Conservation (phyloP, 2,329 filamentous ascomycete species). For the Pseudocercospora eumusae region DNA sequence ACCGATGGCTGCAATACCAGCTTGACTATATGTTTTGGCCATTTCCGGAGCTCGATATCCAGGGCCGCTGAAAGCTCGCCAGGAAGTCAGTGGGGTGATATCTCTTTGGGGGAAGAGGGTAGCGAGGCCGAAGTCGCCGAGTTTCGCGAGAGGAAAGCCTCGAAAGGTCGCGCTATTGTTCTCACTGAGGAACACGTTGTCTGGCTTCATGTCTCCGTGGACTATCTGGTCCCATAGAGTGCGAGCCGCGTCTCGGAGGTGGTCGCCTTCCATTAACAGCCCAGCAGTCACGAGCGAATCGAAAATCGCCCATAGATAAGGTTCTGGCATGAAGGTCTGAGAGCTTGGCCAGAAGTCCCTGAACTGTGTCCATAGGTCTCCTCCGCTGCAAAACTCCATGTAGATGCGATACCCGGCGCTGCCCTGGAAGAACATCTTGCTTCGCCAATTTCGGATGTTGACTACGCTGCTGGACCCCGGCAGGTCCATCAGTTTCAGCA, state of each 20-base stretch:
- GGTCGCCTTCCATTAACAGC: slow-evolving; percentile 12
- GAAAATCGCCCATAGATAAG: slow-evolving; percentile 15
- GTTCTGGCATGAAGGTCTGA: slow-evolving; percentile 7
- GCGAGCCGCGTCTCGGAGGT: slow-evolving; percentile 4
- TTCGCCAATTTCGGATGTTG: neutral
- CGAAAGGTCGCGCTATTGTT: slow-evolving; percentile 6
- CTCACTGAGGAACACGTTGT: slow-evolving; percentile 11
- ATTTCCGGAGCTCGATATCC: neutral
- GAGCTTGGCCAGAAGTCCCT: neutral
- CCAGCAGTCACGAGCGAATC: slow-evolving; percentile 15
- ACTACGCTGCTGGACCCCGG: neutral
- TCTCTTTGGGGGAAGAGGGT: neutral
- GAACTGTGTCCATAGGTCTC: neutral
- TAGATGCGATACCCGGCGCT: neutral
- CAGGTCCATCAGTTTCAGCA: neutral
- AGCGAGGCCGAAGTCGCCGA: slow-evolving; percentile 15
- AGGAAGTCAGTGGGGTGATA: neutral
- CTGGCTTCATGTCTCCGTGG: slow-evolving; percentile 15
- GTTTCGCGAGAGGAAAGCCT: slow-evolving; percentile 13
- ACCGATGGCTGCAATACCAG: neutral
- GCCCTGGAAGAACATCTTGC: neutral
- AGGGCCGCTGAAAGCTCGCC: neutral
- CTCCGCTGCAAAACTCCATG: neutral
- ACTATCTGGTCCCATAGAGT: slow-evolving; percentile 10
- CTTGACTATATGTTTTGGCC: neutral